Evolutionary conservation across 1,139 yeast genomes (phyloP), one percentile per base, ranked within the genome.

Genomic region (Saccharomycopsis hybrid): DNA sequence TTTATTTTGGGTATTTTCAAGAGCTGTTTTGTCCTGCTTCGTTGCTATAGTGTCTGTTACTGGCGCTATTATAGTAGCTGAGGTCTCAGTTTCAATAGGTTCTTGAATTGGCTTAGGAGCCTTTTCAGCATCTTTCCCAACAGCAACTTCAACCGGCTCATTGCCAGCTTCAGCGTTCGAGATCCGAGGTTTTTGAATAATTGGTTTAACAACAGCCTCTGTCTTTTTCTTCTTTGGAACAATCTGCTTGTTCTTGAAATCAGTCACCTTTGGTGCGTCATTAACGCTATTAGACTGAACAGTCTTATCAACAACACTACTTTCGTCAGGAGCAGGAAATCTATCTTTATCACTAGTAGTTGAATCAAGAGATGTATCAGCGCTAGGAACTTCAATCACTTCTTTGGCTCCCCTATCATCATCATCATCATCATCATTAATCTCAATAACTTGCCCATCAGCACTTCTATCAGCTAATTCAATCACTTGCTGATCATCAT

Each of bases 321-420:
- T 18, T 18, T 18, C 18, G 18, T 18, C 18, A 18, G 18, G 18
- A 18, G 18, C 18, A 18, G 18, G 18, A 18, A 18, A 18, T 18
- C 18, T 18, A 18, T 18, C 18, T 18, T 18, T 18, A 18, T 18
- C 18, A 18, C 18, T 18, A 18, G 18, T 18, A 18, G 18, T 18
- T 18, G 18, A 18, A 18, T 18, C 18, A 18, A 18, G 18, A 18
- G 18, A 18, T 39, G 43, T 13, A 43, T 13, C 32, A 24, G 39
- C 25, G 36, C 32, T 40, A 43, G 25, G 39, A 13, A n/a, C 37
- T 36, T 57, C 58, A 25, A 48, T 50, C n/a, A 50, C 43, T 30
- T 59, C 57, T 3, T 47, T 50, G 13, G 49, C 43, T 30, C 59
- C 57, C 3, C 46, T 50, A 13, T 55, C 61, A 9, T 50, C 48